A percentile compares a stretch with the other conserved stretches of the same genome.
Conservation (phyloP, 257 asterid genomes). For the Solanum rostratum region DNA sequence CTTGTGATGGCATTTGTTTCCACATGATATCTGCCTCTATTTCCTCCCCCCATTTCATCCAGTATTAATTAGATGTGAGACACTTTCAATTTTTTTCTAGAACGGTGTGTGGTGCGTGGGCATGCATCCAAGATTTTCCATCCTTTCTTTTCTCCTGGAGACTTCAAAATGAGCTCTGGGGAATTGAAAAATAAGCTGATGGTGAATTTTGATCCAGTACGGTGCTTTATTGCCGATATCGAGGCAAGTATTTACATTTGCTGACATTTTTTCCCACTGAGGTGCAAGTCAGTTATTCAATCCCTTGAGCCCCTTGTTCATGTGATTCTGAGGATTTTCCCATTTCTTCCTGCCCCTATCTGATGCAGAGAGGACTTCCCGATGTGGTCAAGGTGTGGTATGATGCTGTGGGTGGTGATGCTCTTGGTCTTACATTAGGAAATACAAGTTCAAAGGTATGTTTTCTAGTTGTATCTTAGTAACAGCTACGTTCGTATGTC, state of each 20-base stretch:
- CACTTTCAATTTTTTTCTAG: slow-evolving; percentile 16
- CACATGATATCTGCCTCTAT: neutral
- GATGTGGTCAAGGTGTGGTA: slow-evolving; percentile 78
- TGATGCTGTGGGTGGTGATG: slow-evolving; percentile 88
- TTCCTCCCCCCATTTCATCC: neutral
- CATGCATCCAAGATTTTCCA: slow-evolving; percentile 59
- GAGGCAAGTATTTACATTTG: slow-evolving; percentile 44
- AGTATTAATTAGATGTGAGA: neutral
- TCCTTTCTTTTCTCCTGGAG: slow-evolving; percentile 47
- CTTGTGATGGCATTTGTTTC: neutral
- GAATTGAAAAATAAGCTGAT: slow-evolving; percentile 57
- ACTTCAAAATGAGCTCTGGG: slow-evolving; percentile 31
- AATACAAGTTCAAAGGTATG: slow-evolving; percentile 47
- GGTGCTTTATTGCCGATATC: slow-evolving; percentile 46
- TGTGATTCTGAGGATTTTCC: neutral
- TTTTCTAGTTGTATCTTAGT: neutral
- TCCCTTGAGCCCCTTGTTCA: neutral
- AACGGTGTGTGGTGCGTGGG: slow-evolving; percentile 55
- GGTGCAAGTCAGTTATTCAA: neutral
- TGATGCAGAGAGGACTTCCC: slow-evolving; percentile 57
- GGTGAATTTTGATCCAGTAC: slow-evolving; percentile 87
- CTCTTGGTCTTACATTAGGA: slow-evolving; percentile 79
- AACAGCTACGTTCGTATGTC: neutral
- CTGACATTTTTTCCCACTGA: neutral
- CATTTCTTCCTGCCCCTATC: neutral